Percentiles rank a stretch among this genome's conserved stretches.
Evolutionary conservation across 179 eudicot genomes (phyloP).

Genomic region (Gypsophila paniculata): DNA sequence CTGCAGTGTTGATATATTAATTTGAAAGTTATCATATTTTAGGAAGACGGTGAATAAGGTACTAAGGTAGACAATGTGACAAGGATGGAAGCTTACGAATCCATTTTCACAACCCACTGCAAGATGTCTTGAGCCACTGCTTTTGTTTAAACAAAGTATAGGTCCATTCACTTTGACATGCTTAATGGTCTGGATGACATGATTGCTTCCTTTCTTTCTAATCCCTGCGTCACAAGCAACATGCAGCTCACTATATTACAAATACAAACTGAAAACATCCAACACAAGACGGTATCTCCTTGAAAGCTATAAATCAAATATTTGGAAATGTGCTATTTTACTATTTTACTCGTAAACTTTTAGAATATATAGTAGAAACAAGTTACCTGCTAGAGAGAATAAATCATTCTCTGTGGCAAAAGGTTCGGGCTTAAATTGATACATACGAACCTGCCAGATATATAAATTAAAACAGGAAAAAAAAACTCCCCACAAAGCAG

Average conservation of each 20-base stretch:
- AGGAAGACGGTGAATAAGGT: neutral
- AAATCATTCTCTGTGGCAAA: slow-evolving; percentile 49
- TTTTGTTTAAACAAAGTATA: slow-evolving; percentile 46
- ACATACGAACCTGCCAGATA: slow-evolving; percentile 58
- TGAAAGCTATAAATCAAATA: neutral
- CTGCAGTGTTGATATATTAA: neutral
- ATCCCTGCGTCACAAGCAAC: slow-evolving; percentile 45
- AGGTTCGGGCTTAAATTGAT: slow-evolving; percentile 71
- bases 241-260: neutral
- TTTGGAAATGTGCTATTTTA: neutral
- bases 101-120: slow-evolving; percentile 91
- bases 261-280: neutral
- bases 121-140: slow-evolving; percentile 45
- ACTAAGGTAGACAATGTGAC: neutral
- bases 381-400: slow-evolving; percentile 58
- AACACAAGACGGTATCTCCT: neutral
- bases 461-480: neutral
- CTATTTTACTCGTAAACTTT: neutral
- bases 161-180: slow-evolving; percentile 65
- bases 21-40: neutral
- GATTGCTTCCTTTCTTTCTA: slow-evolving; percentile 75
- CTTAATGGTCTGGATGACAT: slow-evolving; percentile 56
- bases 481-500: neutral
- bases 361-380: slow-evolving; percentile 11
- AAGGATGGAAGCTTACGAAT: slow-evolving; percentile 45